A percentile compares a stretch with the other conserved stretches of the same genome.
Evolutionary conservation across 2,329 filamentous ascomycete species (phyloP).

Genomic region (Mycocentrospora acerina): DNA sequence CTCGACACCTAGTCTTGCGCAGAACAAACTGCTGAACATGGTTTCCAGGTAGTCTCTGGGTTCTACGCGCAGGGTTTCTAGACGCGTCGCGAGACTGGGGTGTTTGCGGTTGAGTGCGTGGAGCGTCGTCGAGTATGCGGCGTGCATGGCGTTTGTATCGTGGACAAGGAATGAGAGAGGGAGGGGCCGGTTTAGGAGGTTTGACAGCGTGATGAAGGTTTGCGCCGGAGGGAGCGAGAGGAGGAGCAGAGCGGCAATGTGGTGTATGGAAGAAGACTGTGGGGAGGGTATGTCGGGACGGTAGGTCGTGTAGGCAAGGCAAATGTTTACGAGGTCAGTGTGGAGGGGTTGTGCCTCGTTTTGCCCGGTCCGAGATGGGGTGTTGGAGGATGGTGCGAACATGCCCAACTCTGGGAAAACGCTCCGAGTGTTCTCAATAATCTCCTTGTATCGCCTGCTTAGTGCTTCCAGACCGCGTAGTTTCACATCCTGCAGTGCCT

Average conservation of each 20-base stretch:
- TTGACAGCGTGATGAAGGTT: constrained; percentile 72
- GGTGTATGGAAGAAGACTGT: constrained; percentile 67
- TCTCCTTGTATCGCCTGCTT: constrained; percentile 25
- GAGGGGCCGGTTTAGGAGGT: constrained; percentile 73
- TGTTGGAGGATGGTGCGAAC: constrained; percentile 55
- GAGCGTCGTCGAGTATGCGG: constrained; percentile 69
- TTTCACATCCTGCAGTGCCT: constrained; percentile 60
- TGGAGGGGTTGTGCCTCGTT: constrained; percentile 64
- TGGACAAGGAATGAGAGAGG: constrained; percentile 74
- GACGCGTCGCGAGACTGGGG: constrained; percentile 63
- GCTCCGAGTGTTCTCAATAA: constrained; percentile 59
- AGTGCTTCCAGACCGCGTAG: constrained; percentile 54
- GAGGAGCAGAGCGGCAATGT: constrained; percentile 71
- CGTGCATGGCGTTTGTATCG: constrained; percentile 67
- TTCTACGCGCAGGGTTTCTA: constrained; percentile 47
- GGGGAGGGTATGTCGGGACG: constrained; percentile 75
- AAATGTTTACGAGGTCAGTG: constrained; percentile 67
- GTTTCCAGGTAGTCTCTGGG: constrained; percentile 57
- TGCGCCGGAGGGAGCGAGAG: constrained; percentile 68
- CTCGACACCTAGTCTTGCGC: constrained; percentile 64
- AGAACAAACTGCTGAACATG: constrained; percentile 66
- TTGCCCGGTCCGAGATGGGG: constrained; percentile 14
- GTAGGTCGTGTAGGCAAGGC: constrained; percentile 80
- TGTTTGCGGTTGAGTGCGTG: constrained; percentile 67
- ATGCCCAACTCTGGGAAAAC: constrained; percentile 74